A percentile compares a stretch with the other conserved stretches of the same genome.
Conservation (phyloP, 1,284 basidiomycete species). For the Ceratobasidium papillatum region DNA sequence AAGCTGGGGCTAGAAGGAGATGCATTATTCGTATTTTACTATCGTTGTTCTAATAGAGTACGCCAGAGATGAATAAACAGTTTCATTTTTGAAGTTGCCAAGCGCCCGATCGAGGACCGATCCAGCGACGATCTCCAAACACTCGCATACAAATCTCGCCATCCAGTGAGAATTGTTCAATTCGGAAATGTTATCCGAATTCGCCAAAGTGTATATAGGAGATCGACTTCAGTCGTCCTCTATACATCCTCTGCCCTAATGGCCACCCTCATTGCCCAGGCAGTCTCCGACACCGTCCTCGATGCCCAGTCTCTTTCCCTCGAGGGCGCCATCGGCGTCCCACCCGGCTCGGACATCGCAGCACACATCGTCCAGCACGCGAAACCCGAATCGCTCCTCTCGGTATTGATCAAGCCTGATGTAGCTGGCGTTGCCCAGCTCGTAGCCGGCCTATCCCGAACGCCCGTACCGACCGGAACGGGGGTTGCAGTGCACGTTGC, state of each 20-base stretch:
- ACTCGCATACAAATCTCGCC: constrained; percentile 32
- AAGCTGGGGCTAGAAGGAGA: too few species aligned
- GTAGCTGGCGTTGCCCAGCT: constrained; percentile 13
- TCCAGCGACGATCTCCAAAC: not conserved
- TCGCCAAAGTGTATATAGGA: constrained; percentile 15
- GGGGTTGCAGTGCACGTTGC: constrained; percentile 47
- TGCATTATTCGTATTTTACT: too few species aligned
- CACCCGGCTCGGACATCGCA: constrained; percentile 53
- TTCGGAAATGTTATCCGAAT: constrained; percentile 36
- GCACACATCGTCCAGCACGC: constrained; percentile 1
- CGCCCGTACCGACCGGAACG: not conserved
- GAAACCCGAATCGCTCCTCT: constrained; percentile 19
- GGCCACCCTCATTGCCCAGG: constrained; percentile 67
- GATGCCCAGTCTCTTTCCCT: constrained; percentile 56
- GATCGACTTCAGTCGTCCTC: not conserved
- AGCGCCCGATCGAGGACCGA: not conserved
- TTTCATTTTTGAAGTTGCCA: too few species aligned
- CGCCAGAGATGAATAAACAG: too few species aligned
- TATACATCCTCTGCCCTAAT: constrained; percentile 31
- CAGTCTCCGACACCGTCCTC: constrained; percentile 72
- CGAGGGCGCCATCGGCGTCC: constrained; percentile 58
- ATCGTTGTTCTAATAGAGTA: too few species aligned
- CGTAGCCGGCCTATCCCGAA: constrained; percentile 5
- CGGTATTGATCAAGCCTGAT: constrained; percentile 24
- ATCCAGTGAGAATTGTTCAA: constrained; percentile 37